Conservation (phyloP, 2,329 filamentous ascomycete genomes). For the Colletotrichum tropicicola region DNA sequence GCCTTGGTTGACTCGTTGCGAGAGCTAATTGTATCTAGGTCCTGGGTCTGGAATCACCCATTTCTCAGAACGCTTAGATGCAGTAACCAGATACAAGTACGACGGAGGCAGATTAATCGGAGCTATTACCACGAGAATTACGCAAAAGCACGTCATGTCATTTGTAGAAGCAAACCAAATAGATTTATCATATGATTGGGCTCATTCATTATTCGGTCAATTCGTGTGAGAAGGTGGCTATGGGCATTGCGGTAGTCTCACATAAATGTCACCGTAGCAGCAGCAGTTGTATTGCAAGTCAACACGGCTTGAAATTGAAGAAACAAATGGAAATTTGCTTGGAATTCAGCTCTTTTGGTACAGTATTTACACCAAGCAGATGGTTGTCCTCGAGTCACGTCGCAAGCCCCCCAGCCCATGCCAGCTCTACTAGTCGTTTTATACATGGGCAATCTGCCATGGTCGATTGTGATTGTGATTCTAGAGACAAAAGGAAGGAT, state of each 20-base stretch:
- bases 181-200: no score
- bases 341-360: slow-evolving; percentile 50
- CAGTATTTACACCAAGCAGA: slow-evolving; percentile 51
- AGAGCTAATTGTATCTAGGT: slow-evolving; percentile 48
- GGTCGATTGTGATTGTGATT: slow-evolving; percentile 31
- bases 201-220: no score
- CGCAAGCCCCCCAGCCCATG: slow-evolving; percentile 40
- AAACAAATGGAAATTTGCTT: slow-evolving; percentile 41
- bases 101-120: no score
- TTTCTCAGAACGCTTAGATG: slow-evolving; percentile 35
- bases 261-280: no score
- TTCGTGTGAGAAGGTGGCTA: no score
- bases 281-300: no score
- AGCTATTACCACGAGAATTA: no score
- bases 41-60: slow-evolving; percentile 51
- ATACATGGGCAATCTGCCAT: slow-evolving; percentile 41
- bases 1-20: background rate
- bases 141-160: no score
- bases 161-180: no score
- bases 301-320: background rate
- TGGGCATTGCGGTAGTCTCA: no score
- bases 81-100: no score
- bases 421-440: slow-evolving; percentile 41
- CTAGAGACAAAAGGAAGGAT: slow-evolving; percentile 30
- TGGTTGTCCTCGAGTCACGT: slow-evolving; percentile 38